Evolutionary conservation across 139 green algal genomes (phyloP), one percentile per base, ranked within the genome.

Genomic region (Axilococcus clingmanii): DNA sequence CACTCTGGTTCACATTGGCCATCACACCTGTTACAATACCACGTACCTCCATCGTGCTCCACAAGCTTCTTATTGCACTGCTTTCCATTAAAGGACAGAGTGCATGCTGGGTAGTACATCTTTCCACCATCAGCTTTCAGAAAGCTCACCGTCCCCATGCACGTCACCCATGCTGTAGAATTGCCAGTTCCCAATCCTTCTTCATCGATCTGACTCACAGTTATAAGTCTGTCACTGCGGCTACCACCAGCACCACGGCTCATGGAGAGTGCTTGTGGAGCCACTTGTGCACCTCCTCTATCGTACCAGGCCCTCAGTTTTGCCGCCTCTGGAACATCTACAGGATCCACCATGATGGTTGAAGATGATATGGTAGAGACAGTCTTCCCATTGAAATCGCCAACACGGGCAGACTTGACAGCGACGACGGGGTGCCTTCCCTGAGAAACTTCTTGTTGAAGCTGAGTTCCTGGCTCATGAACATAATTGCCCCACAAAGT

Each of bases 311-410:
- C 19, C 3, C 65, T 48, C 43, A 93, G 59, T 7, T 57, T 11
- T 12, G 56, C 33, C 2, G 81, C 75, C 40, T 86, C 75, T 0
- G 72, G 71, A 14, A 83, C 35, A 44, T 87, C 68, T 11, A 65
- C 61, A 1, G 84, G 84, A 46, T 97, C 73, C 3, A 97, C 42
- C 15, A 71, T 17, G 7, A 97, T 34, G 0, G 40, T 43, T 29
- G 63, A 85, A 25, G 66, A 79, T 40, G 49, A 63, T 23, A 88
- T 34, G 4, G 84, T 89, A 6, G 77, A 77, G 29, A 99, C 64
- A 25, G 65, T 94, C 52, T 84, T 88, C 51, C 92, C 92, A 51
- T 92, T 91, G 75, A 88, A 99, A 49, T 98, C 89, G 0, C 92
- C 91, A 7, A 98, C 72, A 3, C 85, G 65, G 0, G 65, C 78